Evolutionary conservation across 495 filamentous ascomycete genomes (phyloP), one percentile per base, ranked within the genome.

Genomic region (Xylaria acuta): DNA sequence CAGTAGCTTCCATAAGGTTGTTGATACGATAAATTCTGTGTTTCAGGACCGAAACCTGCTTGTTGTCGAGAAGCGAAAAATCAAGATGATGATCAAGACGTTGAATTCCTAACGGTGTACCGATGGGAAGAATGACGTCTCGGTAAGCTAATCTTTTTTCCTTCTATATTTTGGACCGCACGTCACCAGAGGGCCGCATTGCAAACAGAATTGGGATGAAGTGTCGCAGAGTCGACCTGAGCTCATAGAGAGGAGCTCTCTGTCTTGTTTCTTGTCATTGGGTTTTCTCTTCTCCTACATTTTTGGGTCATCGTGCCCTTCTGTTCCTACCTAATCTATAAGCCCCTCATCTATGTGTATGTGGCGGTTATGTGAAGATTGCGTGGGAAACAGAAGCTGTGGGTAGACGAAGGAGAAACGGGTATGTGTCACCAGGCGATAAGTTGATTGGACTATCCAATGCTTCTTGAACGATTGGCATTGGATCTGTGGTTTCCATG

Each of bases 1-100:
- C 1, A 92, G 89, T 66, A 94, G 91, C 38, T 97, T 99, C 82
- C 85, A 92, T 75, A 89, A 89, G 74, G 92, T 97, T 8, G 86
- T 97, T n/a, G 92, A 93, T 41, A 88, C 90, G 4, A 84, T 98
- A 54, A 83, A 88, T 59, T 82, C 83, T 6, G 84, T 91, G 9
- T 88, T 95, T 74, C 80, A 79, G 73, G 80, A 79, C 47, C 86
- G 88, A 18, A 86, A 85, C 3, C 79, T 95, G 63, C 82, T 96
- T 27, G 87, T 96, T n/a, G 84, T 87, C 51, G 92, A 96, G 72
- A 81, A 91, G 85, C 74, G 88, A 71, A 89, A 90, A 83, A 78
- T 82, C 71, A 88, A 85, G 80, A 91, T 90, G 82, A 93, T 95
- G 91, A 83, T 88, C 76, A 86, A 87, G 81, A 89, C 86, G 51